These are phyloP conservation scores for Gyrodon lividus DNA, from an alignment of 768 basidiomycete species.

Conservation along the genomic window DNA sequence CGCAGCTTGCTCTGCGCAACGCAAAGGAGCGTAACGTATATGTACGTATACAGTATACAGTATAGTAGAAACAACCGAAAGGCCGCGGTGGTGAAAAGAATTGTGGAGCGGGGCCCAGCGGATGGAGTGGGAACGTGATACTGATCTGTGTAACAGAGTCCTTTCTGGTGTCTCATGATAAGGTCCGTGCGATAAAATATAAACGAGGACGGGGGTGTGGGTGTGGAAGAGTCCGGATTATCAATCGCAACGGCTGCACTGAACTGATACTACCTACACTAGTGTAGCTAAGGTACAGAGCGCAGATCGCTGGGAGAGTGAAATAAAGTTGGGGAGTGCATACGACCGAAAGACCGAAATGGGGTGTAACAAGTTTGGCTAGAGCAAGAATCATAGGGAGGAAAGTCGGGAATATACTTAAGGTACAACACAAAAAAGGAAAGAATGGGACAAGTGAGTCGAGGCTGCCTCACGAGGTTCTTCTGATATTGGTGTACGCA, in stretches of 20 bases:
- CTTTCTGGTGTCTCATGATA: not conserved
- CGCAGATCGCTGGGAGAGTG: not conserved
- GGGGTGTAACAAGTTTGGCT: too few species aligned
- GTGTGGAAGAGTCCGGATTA: not conserved
- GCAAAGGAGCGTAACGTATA: not conserved
- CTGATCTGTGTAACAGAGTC: conserved; percentile 1
- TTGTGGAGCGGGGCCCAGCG: too few species aligned
- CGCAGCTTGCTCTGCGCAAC: too few species aligned
- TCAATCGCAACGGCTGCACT: not conserved
- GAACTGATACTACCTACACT: conserved; percentile 8
- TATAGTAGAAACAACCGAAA: not conserved
- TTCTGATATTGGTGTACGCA: conserved; percentile 67
- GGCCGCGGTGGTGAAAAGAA: not conserved
- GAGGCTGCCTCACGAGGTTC: not conserved
- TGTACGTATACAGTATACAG: not conserved
- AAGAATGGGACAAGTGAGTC: not conserved
- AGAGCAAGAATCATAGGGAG: not conserved
- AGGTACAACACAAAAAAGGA: conserved; percentile 1
- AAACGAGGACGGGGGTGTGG: not conserved
- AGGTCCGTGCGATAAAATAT: not conserved
- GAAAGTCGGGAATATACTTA: not conserved
- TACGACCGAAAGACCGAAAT: not conserved
- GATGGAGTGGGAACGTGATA: not conserved
- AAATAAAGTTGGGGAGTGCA: not conserved
- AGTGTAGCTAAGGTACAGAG: not conserved